Evolutionary conservation across 2,329 filamentous ascomycete species (phyloP), one percentile per base, ranked within the genome.

Genomic region (Beauveria sp.): DNA sequence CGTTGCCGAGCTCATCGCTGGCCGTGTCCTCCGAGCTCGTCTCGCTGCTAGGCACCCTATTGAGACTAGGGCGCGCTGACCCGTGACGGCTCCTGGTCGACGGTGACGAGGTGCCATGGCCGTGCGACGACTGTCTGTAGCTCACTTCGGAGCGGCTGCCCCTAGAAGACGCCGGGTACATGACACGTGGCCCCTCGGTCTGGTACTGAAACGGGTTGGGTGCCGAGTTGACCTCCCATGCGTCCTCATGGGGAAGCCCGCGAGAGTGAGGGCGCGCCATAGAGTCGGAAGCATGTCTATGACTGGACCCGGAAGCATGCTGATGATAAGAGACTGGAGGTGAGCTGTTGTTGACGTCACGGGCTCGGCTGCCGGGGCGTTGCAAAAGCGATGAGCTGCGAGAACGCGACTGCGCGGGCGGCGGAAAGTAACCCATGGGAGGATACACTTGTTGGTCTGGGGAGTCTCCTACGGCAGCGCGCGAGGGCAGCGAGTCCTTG

Each of bases 151-250:
- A 64, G 40, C 73, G 68, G n/a, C 74, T 75, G 18, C 76, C 73
- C 66, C 75, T 74, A 51, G 74, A 70, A 16, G 71, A 65, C 53
- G 69, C 70, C 34, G 72, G 68, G 58, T 74, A 71, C 16, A 76
- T 67, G 59, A 70, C 71, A 38, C 75, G 77, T 42, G 79, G 69
- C 14, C 77, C 79, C 24, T 72, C 73, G 4, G 78, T 80, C 71
- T 83, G 80, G 68, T 79, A 85, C 64, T 77, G 76, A 63, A 85
- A 84, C 5, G 82, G 81, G 63, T 85, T 79, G 16, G 73, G 61
- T 5, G 65, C 60, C 22, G 69, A 68, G 22, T 49, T 34, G 6
- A 10, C 20, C 5, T 28, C 38, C 67, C 70, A 70, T 24, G 70
- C 67, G 20, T 77, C 75, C 24, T 73, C 73, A 18, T 69, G 68